Base-by-base conservation (phyloP, 164 flowering plant species). In the Umbilicus rupestris region DNA sequence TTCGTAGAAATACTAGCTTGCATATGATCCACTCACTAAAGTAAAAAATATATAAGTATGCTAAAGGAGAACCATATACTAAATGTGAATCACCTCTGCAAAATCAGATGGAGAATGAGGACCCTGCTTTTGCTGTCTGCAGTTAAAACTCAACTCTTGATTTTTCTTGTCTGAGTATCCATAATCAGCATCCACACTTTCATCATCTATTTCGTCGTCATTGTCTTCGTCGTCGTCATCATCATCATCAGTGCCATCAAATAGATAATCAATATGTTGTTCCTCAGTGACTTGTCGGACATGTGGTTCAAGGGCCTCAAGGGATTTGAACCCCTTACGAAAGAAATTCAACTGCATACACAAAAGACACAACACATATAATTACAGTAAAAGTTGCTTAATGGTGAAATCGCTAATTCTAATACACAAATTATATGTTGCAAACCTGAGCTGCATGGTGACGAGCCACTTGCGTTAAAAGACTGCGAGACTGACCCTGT, bases 391-490 rank as follows among this genome's bases (percentile, higher is more conserved):
- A 37, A 28, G 24, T 2, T 63, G 20, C 20, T 39, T 28, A 67
- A 24, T 20, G n/a, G 44, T 26, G 17, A 28, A 7, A 15, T 2
- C 57, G 16, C 52, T 47, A 12, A 45, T 45, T 46, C 57, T 28
- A 75, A 72, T 67, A 3, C 41, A 28, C 3, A 3, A 10, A 41
- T 12, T n/a, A 57, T 10, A 64, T 60, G 26, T 39, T 52, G 35
- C 41, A 66, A 73, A 94, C 99, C 96, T 94, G 99, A 66, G 99
- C 97, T 63, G 94, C 93, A 81, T 94, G 96, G 75, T 94, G 99
- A 46, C 99, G 87, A 71, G 92, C 87, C 47, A 95, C 96, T 80
- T 94, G 99, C 24, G 96, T 94, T 42, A 94, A 79, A 75, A 94
- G 90, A 72, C 93, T 94, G 37, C 90, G 81, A 41, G 91, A 83